phyloP scores from a whole-genome alignment of 2,329 filamentous ascomycete species.

The Zymoseptoria tritici region DNA sequence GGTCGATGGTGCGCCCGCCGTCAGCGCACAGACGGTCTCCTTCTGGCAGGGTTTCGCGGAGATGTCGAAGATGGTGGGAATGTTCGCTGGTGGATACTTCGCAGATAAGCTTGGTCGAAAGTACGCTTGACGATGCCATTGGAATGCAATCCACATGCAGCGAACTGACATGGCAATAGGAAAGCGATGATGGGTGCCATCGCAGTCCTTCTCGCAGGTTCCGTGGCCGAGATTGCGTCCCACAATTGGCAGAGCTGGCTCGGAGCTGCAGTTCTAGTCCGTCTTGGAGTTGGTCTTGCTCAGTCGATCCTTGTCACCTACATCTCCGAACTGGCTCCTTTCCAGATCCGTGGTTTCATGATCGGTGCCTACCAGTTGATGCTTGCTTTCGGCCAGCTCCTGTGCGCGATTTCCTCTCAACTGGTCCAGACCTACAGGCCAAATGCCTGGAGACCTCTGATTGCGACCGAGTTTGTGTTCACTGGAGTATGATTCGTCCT shows the following conservation, averaged over 20 bases:
- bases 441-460: slow-evolving; percentile 10
- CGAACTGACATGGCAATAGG: slow-evolving; percentile 1
- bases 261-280: slow-evolving; percentile 12
- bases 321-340: slow-evolving; percentile 13
- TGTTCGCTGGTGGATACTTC: slow-evolving; percentile 10
- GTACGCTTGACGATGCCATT: not conserved
- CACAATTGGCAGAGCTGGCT: slow-evolving; percentile 12
- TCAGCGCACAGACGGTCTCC: slow-evolving; percentile 7
- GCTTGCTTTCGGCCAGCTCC: slow-evolving; percentile 10
- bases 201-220: slow-evolving; percentile 10
- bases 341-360: slow-evolving; percentile 14
- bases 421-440: slow-evolving; percentile 9
- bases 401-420: slow-evolving; percentile 9
- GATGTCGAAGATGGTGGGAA: slow-evolving; percentile 14
- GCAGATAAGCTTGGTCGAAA: slow-evolving; percentile 9
- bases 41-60: slow-evolving; percentile 16
- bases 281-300: slow-evolving; percentile 14
- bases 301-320: slow-evolving; percentile 14
- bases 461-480: slow-evolving; percentile 13
- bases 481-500: slow-evolving; percentile 6
- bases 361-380: slow-evolving; percentile 14
- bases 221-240: slow-evolving; percentile 11
- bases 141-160: not conserved
- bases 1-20: slow-evolving; percentile 8
- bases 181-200: slow-evolving; percentile 12